A percentile compares a stretch with the other conserved stretches of the same genome.
Evolutionary conservation across 805 yeast species (phyloP).

Genomic region (Candida stauntonica): DNA sequence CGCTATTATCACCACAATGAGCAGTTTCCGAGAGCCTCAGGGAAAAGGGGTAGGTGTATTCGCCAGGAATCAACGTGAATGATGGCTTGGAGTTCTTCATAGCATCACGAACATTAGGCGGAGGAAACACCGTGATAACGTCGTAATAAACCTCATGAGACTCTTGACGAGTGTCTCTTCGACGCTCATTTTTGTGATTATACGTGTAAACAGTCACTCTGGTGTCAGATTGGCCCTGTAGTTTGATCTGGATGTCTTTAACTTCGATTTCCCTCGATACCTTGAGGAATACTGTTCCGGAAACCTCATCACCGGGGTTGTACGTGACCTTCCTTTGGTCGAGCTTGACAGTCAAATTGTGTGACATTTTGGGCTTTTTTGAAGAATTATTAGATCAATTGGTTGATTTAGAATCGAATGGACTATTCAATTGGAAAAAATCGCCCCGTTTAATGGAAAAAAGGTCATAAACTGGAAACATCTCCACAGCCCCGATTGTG

Average conservation of each 20-base stretch:
- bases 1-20: constrained; percentile 25
- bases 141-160: constrained; percentile 46
- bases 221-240: constrained; percentile 45
- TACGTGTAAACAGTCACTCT: constrained; percentile 28
- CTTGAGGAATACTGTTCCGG: constrained; percentile 15
- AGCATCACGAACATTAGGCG: constrained; percentile 42
- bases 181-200: constrained; percentile 7
- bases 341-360: constrained; percentile 6
- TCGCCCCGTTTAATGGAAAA: too few species aligned
- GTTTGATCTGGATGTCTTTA: constrained; percentile 45
- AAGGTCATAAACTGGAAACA: too few species aligned
- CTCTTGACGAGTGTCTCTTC: constrained; percentile 5
- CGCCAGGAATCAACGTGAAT: constrained; percentile 37
- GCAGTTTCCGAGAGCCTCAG: constrained; percentile 27
- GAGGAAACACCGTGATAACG: constrained; percentile 47
- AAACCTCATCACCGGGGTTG: constrained; percentile 15
- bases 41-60: constrained; percentile 43
- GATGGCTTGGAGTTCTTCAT: constrained; percentile 31
- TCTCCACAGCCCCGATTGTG: background rate
- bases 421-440: too few species aligned
- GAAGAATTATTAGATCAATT: background rate
- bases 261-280: constrained; percentile 34
- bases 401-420: background rate
- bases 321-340: constrained; percentile 8
- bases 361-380: constrained; percentile 4